Evolutionary conservation across 2,329 filamentous ascomycete genomes (phyloP).

Genomic region (Neofusicoccum kwambonambiense): DNA sequence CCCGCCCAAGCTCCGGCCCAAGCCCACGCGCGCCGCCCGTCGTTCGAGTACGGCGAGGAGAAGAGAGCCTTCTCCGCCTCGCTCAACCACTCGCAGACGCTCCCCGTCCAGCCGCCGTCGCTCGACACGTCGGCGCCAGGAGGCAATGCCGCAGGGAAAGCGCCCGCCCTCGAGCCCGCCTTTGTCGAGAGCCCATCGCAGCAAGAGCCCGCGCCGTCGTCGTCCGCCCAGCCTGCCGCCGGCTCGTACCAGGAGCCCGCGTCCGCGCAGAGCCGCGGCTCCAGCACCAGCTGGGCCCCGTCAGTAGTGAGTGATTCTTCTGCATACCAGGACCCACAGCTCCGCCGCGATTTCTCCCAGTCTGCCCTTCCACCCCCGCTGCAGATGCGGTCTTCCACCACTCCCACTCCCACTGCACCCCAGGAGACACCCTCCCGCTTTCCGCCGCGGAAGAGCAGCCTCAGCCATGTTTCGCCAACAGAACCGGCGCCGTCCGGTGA

Average conservation of each 20-base stretch:
- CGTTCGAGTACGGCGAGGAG: constrained; percentile 57
- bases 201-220: constrained; percentile 18
- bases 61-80: constrained; percentile 48
- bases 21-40: constrained; percentile 42
- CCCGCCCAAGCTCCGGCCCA: constrained; percentile 30
- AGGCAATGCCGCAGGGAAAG: not conserved
- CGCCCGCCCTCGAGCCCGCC: not conserved
- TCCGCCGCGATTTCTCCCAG: constrained; percentile 52
- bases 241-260: not conserved
- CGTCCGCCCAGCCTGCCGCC: constrained; percentile 12
- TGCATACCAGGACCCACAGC: constrained; percentile 33
- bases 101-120: not conserved
- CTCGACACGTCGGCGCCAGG: not conserved
- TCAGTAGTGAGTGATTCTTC: constrained; percentile 32
- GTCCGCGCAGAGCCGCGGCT: constrained; percentile 23
- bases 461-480: constrained; percentile 41
- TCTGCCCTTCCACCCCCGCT: constrained; percentile 53
- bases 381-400: constrained; percentile 37
- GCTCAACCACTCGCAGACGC: constrained; percentile 21
- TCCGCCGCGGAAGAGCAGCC: constrained; percentile 63
- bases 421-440: constrained; percentile 41
- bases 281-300: constrained; percentile 30
- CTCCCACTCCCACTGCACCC: constrained; percentile 36
- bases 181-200: constrained; percentile 16
- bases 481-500: not conserved